Base-by-base conservation (phyloP, 208 protist genomes). In the Polymyxa betae region DNA sequence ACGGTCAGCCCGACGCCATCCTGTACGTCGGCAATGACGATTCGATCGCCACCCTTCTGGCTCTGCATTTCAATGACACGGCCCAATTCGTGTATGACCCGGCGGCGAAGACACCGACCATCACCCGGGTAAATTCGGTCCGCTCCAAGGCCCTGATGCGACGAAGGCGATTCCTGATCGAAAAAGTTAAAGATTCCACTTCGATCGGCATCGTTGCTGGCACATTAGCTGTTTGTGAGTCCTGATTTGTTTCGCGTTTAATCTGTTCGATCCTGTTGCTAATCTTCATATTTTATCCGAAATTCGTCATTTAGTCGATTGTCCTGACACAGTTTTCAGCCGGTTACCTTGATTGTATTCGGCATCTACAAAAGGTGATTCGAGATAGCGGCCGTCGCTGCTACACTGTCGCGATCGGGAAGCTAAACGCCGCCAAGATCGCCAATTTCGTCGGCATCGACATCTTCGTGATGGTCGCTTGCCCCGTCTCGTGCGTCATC, bases 131-230 rank as follows among this genome's bases (percentile, higher is more conserved):
- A n/a, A 82, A 43, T 43, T n/a, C 72, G 5, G 40, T 20, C 16
- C 72, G 72, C 5, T 20, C 16, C 72, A 5, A 35, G 72, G 72
- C 72, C 12, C 72, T 82, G 16, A 35, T 89, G 54, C 60, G 46
- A 45, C 54, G 54, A 16, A 5, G 88, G 5, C 54, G 54, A 16
- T 72, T 66, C n/a, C 45, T 89, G 5, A 89, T 89, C 54, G 88
- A 89, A 16, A 89, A 89, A n/a, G 45, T 44, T 32, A 60, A 72
- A 44, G 88, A 89, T 44, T 38, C 88, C 12, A 66, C 32, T 5
- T 5, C n/a, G 10, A 89, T 89, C 66, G 88, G 88, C 16, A 89
- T 89, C 66, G 88, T 89, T 32, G 54, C 66, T n/a, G 88, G 88
- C 1, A 89, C 88, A 16, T n/a, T 89, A 1, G 29, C 54, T 35